Evolutionary conservation across 495 filamentous ascomycete genomes (phyloP).

Genomic region (Terfezia boudieri): DNA sequence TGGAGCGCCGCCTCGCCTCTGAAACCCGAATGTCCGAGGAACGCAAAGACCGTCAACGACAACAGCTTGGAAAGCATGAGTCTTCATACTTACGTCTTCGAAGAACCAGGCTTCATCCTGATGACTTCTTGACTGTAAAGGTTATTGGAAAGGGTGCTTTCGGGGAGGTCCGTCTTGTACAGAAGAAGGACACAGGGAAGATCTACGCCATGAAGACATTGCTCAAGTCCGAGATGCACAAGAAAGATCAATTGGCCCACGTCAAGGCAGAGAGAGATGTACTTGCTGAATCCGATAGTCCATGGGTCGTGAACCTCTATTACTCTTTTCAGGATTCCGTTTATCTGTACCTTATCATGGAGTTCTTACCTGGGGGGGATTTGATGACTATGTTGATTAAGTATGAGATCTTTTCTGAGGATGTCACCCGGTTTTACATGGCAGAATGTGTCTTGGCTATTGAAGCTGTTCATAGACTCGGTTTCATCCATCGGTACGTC

Average conservation of each 20-base stretch:
- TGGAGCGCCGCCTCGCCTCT: slow-evolving; percentile 51
- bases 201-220: slow-evolving; percentile 97
- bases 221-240: slow-evolving; percentile 98
- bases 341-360: slow-evolving; percentile 97
- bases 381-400: slow-evolving; percentile 99
- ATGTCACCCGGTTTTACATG: slow-evolving; percentile 98
- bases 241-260: slow-evolving; percentile 97
- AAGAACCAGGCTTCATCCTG: slow-evolving; percentile 69
- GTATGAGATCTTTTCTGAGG: slow-evolving; percentile 97
- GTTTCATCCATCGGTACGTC: slow-evolving; percentile 89
- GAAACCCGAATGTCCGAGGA: slow-evolving; percentile 44
- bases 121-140: slow-evolving; percentile 88
- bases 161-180: slow-evolving; percentile 90
- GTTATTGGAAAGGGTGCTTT: slow-evolving; percentile 98
- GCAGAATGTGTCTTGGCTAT: slow-evolving; percentile 94
- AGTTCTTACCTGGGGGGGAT: slow-evolving; percentile 94
- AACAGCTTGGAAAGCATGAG: slow-evolving; percentile 59
- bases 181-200: slow-evolving; percentile 86
- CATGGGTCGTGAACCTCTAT: slow-evolving; percentile 94
- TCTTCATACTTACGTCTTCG: slow-evolving; percentile 83
- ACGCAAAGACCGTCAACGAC: slow-evolving; percentile 55
- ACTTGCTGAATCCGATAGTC: slow-evolving; percentile 90
- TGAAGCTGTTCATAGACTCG: slow-evolving; percentile 90
- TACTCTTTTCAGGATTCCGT: slow-evolving; percentile 92
- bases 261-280: slow-evolving; percentile 96